Conservation (phyloP, 2,329 filamentous ascomycete species). For the Didymella pomorum region DNA sequence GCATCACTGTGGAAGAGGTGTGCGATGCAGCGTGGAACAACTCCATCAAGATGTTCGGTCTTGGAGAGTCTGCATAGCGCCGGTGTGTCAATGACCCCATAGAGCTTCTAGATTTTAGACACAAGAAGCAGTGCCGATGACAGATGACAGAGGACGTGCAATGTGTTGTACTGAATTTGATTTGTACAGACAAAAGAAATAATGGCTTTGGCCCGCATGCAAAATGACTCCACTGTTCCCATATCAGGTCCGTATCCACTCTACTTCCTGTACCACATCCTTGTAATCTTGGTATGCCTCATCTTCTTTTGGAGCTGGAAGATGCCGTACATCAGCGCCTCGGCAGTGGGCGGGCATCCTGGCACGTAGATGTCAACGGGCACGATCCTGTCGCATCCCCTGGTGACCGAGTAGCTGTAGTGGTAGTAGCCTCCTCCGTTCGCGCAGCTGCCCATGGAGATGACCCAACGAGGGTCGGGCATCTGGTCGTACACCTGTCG, state of each 20-base stretch:
- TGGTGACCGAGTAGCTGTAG: conserved; percentile 81
- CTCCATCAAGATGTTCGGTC: conserved; percentile 52
- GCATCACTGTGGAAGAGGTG: conserved; percentile 78
- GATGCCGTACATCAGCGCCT: conserved; percentile 68
- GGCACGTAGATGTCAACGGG: conserved; percentile 85
- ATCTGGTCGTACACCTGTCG: conserved; percentile 95
- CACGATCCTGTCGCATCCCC: conserved; percentile 81
- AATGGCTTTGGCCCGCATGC: conserved; percentile 29
- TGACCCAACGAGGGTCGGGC: conserved; percentile 89
- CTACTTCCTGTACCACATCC: conserved; percentile 67
- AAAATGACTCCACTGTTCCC: conserved; percentile 29
- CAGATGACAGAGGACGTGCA: background rate
- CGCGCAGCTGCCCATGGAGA: conserved; percentile 84
- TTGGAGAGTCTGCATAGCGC: conserved; percentile 40
- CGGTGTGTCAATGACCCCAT: conserved; percentile 1
- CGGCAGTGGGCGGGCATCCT: conserved; percentile 69
- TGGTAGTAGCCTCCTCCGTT: conserved; percentile 89
- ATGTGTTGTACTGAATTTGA: conserved; percentile 19
- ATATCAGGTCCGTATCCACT: conserved; percentile 22
- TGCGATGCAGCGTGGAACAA: conserved; percentile 70
- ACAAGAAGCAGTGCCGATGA: background rate
- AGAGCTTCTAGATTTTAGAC: conserved; percentile 3
- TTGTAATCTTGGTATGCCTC: conserved; percentile 64
- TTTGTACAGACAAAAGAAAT: conserved; percentile 34
- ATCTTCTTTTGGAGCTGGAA: conserved; percentile 84